phyloP scores from a whole-genome alignment of 192 early-diverging fungal species.

The Fimicolochytrium jonesii region DNA sequence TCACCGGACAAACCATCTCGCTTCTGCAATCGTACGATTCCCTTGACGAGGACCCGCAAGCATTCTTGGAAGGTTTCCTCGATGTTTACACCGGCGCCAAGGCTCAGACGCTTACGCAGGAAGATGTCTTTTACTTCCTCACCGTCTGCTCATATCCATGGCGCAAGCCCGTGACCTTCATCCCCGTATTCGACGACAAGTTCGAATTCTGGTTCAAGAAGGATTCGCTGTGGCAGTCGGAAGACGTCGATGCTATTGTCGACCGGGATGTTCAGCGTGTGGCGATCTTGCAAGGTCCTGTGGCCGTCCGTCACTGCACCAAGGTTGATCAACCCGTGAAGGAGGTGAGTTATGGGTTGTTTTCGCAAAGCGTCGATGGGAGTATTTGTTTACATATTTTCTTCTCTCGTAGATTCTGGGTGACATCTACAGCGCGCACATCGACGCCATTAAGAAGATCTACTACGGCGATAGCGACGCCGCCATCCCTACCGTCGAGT shows the following conservation, averaged over 20 bases:
- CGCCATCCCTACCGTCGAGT: conserved; percentile 74
- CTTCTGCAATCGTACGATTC: conserved; percentile 60
- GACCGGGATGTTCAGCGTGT: conserved; percentile 80
- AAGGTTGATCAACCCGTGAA: conserved; percentile 80
- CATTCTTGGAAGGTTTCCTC: conserved; percentile 66
- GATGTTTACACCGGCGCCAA: conserved; percentile 64
- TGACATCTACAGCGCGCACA: conserved; percentile 75
- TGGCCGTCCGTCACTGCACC: conserved; percentile 70
- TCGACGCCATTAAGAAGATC: conserved; percentile 64
- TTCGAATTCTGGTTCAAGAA: conserved; percentile 90
- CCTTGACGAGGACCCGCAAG: conserved; percentile 55
- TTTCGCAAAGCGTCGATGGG: too few species aligned
- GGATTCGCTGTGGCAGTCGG: conserved; percentile 86
- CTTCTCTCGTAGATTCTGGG: conserved; percentile 70
- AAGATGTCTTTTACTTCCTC: conserved; percentile 81
- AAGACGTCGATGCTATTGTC: conserved; percentile 77
- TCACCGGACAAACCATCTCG: conserved; percentile 48
- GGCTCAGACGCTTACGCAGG: conserved; percentile 72
- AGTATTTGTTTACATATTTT: too few species aligned
- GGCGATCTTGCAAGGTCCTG: conserved; percentile 85
- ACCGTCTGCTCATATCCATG: conserved; percentile 68
- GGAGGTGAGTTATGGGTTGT: conserved; percentile 46
- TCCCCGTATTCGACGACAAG: conserved; percentile 79
- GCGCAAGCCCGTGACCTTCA: conserved; percentile 86
- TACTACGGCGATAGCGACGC: conserved; percentile 63